phyloP scores from a whole-genome alignment of 2,329 filamentous ascomycete genomes.

The Fusarium torulosum region DNA sequence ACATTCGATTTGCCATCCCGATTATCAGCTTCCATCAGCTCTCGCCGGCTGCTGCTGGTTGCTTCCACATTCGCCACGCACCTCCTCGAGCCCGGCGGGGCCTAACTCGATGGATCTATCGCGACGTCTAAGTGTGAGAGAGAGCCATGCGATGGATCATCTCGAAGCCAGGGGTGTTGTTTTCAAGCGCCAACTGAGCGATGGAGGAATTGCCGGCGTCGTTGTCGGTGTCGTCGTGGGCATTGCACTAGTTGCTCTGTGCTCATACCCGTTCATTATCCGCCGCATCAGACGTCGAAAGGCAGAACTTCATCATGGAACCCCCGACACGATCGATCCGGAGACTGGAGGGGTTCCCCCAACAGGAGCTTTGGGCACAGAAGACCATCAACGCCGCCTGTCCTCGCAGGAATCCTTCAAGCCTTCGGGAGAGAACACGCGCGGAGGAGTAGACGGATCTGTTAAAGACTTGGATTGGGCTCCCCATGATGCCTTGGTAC shows the following conservation, averaged over 20 bases:
- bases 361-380: constrained; percentile 21
- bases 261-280: constrained; percentile 57
- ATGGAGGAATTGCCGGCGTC: constrained; percentile 56
- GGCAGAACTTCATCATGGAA: constrained; percentile 40
- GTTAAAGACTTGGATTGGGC: constrained; percentile 48
- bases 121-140: constrained; percentile 40
- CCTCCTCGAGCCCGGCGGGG: constrained; percentile 18
- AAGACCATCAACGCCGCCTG: constrained; percentile 48
- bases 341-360: constrained; percentile 49
- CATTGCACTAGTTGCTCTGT: constrained; percentile 52
- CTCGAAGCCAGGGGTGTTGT: constrained; percentile 37
- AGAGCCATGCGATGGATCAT: constrained; percentile 42
- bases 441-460: constrained; percentile 45
- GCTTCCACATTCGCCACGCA: constrained; percentile 26
- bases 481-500: constrained; percentile 32
- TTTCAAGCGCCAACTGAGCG: constrained; percentile 49
- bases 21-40: constrained; percentile 37
- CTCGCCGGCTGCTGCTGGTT: constrained; percentile 38
- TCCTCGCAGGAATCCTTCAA: constrained; percentile 56
- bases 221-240: constrained; percentile 54
- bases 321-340: constrained; percentile 43
- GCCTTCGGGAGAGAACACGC: constrained; percentile 47
- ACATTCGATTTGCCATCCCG: constrained; percentile 20
- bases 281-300: constrained; percentile 49
- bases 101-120: constrained; percentile 41